Evolutionary conservation across 345 rosid genomes (phyloP), one percentile per base, ranked within the genome.

Genomic region (Gossypioides kirkii): DNA sequence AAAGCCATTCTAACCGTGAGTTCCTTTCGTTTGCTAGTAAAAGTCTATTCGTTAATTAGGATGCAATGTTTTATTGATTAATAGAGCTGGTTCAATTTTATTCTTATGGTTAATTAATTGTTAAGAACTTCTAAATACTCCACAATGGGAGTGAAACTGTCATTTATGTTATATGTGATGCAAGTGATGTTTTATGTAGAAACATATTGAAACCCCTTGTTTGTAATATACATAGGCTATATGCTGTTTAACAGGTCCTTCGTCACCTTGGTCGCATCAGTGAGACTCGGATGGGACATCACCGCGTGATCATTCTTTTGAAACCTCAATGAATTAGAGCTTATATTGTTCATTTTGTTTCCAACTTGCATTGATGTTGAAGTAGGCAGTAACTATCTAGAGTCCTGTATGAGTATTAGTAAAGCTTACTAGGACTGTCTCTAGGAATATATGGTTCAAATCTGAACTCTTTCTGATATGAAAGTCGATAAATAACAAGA

Each of bases 211-310:
- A 52, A 38, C 11, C 45, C 26, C 45, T 18, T 32, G 73, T 46
- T 42, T 23, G 2, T 45, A 54, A 13, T 8, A 46, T 70, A 18
- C 56, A 18, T 72, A 46, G 55, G 65, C 64, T 10, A 64, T 45
- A 52, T 75, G 73, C 28, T 82, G 63, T 46, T 82, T 52, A 23
- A 68, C 78, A 94, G 96, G 90, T 94, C 74, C 91, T 94, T 72
- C 93, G 96, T 69, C 97, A 94, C 82, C 96, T 94, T 72, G 94
- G 97, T 69, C 94, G 93, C 69, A 82, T 90, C 76, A 86, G 84
- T 79, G 97, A 91, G 84, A 84, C 87, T 17, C 83, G 98, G 49
- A 85, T 86, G 25, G 94, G 93, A 61, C 94, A 87, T 79, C 81
- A 89, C 72, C 91, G 96, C 2, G 90, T 94, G 58, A 74, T 90